Percentiles rank a stretch among this genome's conserved stretches.
These are phyloP conservation scores for Fusarium citri DNA, from an alignment of 2,329 filamentous ascomycete species.

Conservation along the genomic window DNA sequence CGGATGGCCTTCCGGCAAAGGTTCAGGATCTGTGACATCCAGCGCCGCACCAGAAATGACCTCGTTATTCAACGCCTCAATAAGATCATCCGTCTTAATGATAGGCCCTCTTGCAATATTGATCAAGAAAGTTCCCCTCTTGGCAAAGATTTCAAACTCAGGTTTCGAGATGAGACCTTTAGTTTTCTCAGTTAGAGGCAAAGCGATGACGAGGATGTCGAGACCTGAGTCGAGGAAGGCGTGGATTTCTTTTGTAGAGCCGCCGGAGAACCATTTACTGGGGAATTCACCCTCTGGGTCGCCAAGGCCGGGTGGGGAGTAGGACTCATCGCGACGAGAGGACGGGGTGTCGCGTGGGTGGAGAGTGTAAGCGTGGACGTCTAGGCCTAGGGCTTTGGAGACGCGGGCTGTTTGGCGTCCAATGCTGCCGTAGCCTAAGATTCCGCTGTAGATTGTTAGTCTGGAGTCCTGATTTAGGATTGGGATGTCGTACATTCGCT, in stretches of 20 bases:
- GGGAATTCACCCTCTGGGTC: slow-evolving; percentile 64
- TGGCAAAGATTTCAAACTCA: slow-evolving; percentile 61
- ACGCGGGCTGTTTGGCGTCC: slow-evolving; percentile 67
- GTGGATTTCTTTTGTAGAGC: slow-evolving; percentile 57
- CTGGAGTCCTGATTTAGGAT: fast-evolving
- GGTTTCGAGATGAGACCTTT: slow-evolving; percentile 61
- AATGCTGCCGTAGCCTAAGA: slow-evolving; percentile 67
- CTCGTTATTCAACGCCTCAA: slow-evolving; percentile 66
- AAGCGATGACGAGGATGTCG: slow-evolving; percentile 64
- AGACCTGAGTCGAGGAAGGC: slow-evolving; percentile 63
- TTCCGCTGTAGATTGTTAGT: slow-evolving; percentile 52
- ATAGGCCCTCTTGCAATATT: slow-evolving; percentile 76
- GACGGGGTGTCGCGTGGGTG: slow-evolving; percentile 74
- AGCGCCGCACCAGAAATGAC: slow-evolving; percentile 73
- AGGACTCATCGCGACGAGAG: slow-evolving; percentile 72
- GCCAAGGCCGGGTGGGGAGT: slow-evolving; percentile 74
- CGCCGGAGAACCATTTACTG: slow-evolving; percentile 63
- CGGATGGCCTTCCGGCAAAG: slow-evolving; percentile 73
- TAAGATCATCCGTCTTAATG: slow-evolving; percentile 65
- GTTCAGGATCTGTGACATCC: slow-evolving; percentile 85
- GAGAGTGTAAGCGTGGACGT: slow-evolving; percentile 80
- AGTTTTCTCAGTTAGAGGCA: slow-evolving; percentile 63
- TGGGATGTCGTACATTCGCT: slow-evolving; percentile 59
- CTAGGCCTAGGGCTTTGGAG: slow-evolving; percentile 74
- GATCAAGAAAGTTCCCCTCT: slow-evolving; percentile 68